Conservation (phyloP, 2,329 filamentous ascomycete genomes). For the Paracorniculantispora psalliotae region DNA sequence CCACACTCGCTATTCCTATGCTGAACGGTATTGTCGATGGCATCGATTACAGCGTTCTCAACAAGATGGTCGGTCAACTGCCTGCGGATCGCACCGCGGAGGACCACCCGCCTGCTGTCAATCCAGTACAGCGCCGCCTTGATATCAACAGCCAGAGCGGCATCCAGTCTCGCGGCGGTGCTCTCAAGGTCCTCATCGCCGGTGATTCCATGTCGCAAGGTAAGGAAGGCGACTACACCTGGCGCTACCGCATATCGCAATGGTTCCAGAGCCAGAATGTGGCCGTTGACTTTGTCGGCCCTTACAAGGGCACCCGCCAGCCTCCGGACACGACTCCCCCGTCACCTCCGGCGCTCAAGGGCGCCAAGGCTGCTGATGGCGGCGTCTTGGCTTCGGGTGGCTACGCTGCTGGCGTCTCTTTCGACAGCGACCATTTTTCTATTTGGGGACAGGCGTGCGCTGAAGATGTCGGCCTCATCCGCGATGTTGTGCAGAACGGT, state of each 20-base stretch:
- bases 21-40: background rate
- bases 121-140: background rate
- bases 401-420: too few species aligned
- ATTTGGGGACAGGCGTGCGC: too few species aligned
- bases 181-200: constrained; percentile 25
- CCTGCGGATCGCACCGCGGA: background rate
- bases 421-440: too few species aligned
- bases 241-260: constrained; percentile 37
- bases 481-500: too few species aligned
- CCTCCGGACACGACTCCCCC: background rate
- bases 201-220: constrained; percentile 37
- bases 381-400: too few species aligned
- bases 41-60: background rate
- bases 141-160: background rate
- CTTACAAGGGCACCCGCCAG: constrained; percentile 2
- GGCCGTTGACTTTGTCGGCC: constrained; percentile 4
- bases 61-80: background rate
- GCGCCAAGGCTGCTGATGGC: too few species aligned
- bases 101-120: too few species aligned
- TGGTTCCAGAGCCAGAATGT: constrained; percentile 23
- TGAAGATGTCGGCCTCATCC: too few species aligned
- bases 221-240: constrained; percentile 36
- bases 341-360: too few species aligned
- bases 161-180: background rate
- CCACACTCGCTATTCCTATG: background rate